Conservation (phyloP, 495 filamentous ascomycete genomes). For the Xylaria intraflava region DNA sequence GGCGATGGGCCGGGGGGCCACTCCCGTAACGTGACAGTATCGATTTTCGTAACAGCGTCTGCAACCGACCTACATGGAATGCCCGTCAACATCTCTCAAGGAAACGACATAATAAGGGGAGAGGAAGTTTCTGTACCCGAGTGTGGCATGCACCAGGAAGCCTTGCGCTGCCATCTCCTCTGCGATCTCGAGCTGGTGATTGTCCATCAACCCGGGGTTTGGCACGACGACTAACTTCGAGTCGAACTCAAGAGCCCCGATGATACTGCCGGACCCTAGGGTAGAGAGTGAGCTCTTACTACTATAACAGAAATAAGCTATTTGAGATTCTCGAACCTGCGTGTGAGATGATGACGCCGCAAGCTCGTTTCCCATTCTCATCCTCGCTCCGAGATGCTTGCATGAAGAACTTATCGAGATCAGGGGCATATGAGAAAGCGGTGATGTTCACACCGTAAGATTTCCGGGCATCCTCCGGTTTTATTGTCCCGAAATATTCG, state of each 20-base stretch:
- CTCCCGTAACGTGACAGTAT: constrained; percentile 5
- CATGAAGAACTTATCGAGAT: constrained; percentile 6
- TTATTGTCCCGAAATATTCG: constrained; percentile 19
- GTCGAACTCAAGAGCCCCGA: constrained; percentile 63
- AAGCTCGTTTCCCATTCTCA: constrained; percentile 6
- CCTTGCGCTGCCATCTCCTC: constrained; percentile 60
- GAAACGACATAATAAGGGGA: not conserved
- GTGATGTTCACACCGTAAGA: constrained; percentile 7
- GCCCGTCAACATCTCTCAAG: not conserved
- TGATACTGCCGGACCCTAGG: constrained; percentile 79
- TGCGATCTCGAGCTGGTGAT: constrained; percentile 87
- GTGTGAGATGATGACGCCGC: constrained; percentile 75
- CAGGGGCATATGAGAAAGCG: constrained; percentile 17
- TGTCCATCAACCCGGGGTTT: constrained; percentile 74
- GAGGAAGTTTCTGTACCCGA: constrained; percentile 47
- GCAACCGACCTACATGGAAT: constrained; percentile 20
- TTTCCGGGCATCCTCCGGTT: constrained; percentile 6
- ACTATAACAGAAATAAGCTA: not conserved
- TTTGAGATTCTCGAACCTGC: constrained; percentile 54
- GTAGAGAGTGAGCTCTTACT: constrained; percentile 5
- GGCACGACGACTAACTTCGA: constrained; percentile 78
- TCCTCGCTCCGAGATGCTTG: constrained; percentile 6
- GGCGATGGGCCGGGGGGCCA: constrained; percentile 22
- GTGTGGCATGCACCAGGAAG: constrained; percentile 59
- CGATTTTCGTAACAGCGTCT: constrained; percentile 20